Base-by-base conservation (phyloP, 2,329 filamentous ascomycete species). In the Trichoderma oligosporum region DNA sequence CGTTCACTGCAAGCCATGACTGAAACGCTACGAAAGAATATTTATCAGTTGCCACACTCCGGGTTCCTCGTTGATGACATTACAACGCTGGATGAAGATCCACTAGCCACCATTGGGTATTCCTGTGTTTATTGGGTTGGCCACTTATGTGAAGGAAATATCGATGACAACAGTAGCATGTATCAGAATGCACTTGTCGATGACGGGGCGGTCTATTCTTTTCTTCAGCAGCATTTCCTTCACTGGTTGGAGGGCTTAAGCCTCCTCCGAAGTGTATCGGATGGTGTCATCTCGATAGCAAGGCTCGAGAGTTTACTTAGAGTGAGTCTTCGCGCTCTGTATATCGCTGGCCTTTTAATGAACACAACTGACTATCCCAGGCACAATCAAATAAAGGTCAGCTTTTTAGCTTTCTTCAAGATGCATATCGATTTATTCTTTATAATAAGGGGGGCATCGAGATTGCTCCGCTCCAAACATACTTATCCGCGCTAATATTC, bases 171-270 rank as follows among this genome's bases (percentile, higher is more conserved):
- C 53, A 16, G 58, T 73, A 4, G 38, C 20, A 18, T 2, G 16
- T 24, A 49, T 7, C 36, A 7, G 31, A 31, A 45, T 51, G 12
- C 7, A 20, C 18, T 16, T 20, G 7, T 16, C 9, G 11, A 24
- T 29, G 2, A 8, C 7, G 22, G 25, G 22, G 16, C 16, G 14
- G 66, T 69, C 5, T 53, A 69, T 51, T n/a, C 22, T 2, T 77
- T 78, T 59, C 58, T 76, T 6, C 49, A 65, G 57, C 52, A 63
- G 16, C 68, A 73, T 14, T 68, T 69, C 48, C 66, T 78, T 1
- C 67, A 76, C 53, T 78, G 73, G 75, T 64, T 79, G 2, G 75
- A 78, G 57, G 70, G 71, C 29, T 65, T 78, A 1, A 73, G 72
- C 48, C 66, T 76, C 4, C 58, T 73, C 9, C 39, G 49, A 4